Evolutionary conservation across 495 filamentous ascomycete species (phyloP).

Genomic region (Chaetomium tenue): DNA sequence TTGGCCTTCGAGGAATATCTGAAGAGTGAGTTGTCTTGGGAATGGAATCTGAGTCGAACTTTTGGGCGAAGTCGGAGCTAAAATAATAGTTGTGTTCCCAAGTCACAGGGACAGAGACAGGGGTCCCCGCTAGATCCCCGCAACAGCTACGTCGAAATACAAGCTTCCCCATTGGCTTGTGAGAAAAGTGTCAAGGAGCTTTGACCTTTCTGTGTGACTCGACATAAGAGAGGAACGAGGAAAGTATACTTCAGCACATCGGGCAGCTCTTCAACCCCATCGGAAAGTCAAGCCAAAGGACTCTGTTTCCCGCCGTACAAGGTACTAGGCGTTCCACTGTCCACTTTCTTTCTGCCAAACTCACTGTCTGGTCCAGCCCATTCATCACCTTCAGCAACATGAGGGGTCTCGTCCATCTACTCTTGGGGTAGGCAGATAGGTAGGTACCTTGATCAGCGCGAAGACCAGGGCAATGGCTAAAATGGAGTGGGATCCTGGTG

Average conservation of each 20-base stretch:
- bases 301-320: too few relatives aligned
- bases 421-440: too few relatives aligned
- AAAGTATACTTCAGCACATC: not conserved
- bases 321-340: too few relatives aligned
- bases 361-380: too few relatives aligned
- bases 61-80: constrained; percentile 38
- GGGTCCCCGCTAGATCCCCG: constrained; percentile 33
- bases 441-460: not conserved
- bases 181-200: not conserved
- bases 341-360: too few relatives aligned
- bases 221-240: not conserved
- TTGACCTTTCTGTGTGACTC: not conserved
- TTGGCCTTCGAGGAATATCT: constrained; percentile 23
- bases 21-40: constrained; percentile 1
- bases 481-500: too few relatives aligned
- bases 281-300: not conserved
- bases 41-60: constrained; percentile 18
- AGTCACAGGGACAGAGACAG: constrained; percentile 34
- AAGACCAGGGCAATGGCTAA: not conserved
- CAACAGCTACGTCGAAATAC: constrained; percentile 28
- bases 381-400: too few relatives aligned
- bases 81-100: constrained; percentile 23
- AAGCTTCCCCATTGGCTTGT: constrained; percentile 34
- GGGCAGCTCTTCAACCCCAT: not conserved
- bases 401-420: not conserved